Base-by-base conservation (phyloP, 257 asterid genomes). In the Orobanche coerulescens region DNA sequence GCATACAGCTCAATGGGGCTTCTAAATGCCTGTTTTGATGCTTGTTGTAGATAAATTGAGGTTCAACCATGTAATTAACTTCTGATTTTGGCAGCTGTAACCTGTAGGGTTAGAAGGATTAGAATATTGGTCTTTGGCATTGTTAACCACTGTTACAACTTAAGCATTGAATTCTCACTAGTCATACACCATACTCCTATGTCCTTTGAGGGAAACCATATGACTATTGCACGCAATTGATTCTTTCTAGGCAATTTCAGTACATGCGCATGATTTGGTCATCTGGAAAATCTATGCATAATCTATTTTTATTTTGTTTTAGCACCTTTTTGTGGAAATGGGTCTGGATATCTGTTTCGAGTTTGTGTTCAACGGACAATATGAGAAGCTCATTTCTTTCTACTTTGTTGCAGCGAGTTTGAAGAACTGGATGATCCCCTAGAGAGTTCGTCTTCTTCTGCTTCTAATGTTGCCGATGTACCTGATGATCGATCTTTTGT, bases 381-480 rank as follows among this genome's bases (percentile, higher is more conserved):
- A 33, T 62, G 37, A 54, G 31, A 36, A 39, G 33, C 52, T 52
- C 52, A 15, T 31, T 26, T 23, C 13, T 19, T 69, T 40, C 24
- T 69, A 46, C 34, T 63, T 62, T 71, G 10, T 58, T 74, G 71
- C 82, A 87, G 95, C 48, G 83, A 80, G 66, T 81, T 78, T 49
- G 88, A 82, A 68, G 92, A 84, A 70, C 77, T 80, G 64, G 90
- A 87, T 78, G 84, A 84, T 58, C 84, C 85, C 50, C 61, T 78
- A 39, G 90, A 87, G 77, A 86, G 90, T 9, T 58, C 84, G 65
- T 58, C 76, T 15, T 62, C 84, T 43, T 22, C 76, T 37, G 52
- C 73, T 28, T 15, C 82, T 37, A 77, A 62, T 62, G 74, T 50
- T 13, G 62, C 80, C 5, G 79, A 78, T 64, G 72, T 68, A 53